These are phyloP conservation scores for Kodamaea arcana DNA, from an alignment of 1,139 yeast species.

Conservation along the genomic window DNA sequence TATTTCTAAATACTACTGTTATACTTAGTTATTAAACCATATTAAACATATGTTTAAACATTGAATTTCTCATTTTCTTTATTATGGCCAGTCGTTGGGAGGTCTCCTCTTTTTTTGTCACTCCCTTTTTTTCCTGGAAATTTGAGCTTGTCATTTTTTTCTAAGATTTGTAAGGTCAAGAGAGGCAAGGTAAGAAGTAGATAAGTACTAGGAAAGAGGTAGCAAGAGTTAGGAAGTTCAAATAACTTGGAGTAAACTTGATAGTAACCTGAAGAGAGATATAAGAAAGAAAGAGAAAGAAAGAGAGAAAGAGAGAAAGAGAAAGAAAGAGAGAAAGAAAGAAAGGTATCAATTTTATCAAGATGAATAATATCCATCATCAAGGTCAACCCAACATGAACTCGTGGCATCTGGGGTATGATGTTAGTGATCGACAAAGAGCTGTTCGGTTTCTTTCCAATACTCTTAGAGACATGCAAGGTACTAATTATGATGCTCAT, in stretches of 20 bases:
- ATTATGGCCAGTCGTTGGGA: no score
- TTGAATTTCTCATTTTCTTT: no score
- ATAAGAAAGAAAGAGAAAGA: not conserved
- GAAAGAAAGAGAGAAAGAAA: not conserved
- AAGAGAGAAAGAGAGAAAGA: not conserved
- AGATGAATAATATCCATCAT: constrained; percentile 10
- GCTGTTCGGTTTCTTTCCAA: constrained; percentile 38
- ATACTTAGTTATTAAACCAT: no score
- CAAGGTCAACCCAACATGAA: constrained; percentile 23
- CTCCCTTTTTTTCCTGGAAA: not conserved
- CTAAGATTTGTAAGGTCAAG: not conserved
- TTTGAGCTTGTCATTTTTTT: not conserved
- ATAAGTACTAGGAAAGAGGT: not conserved
- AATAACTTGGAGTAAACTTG: no score
- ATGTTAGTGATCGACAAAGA: constrained; percentile 39
- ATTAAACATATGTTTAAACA: no score
- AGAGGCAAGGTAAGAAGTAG: no score
- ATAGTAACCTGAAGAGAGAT: not conserved
- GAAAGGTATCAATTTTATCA: not conserved
- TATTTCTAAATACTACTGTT: no score
- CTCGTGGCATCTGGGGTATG: constrained; percentile 40
- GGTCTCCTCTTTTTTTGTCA: not conserved
- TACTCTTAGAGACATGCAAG: constrained; percentile 39
- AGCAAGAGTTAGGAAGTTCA: no score
- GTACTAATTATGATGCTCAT: constrained; percentile 32